Base-by-base conservation (phyloP, 495 filamentous ascomycete species). In the Cudoniella acicularis region DNA sequence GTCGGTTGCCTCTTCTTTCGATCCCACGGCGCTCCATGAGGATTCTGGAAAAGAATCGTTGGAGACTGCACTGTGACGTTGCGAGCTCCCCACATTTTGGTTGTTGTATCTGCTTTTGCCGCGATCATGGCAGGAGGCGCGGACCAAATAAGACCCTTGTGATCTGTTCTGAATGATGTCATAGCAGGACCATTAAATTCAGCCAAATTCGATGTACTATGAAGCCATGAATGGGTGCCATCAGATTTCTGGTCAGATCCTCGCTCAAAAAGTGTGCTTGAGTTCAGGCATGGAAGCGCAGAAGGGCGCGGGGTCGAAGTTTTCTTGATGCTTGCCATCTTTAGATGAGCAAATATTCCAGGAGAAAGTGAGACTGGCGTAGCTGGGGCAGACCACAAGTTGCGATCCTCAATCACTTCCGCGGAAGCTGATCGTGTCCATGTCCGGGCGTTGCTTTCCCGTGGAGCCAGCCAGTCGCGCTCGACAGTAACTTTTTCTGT, bases 11-110 rank as follows among this genome's bases (percentile, higher is more conserved):
- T 46, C 54, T 60, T 63, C n/a, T 46, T 52, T 3, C 61, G 52
- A 10, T 22, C 20, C 64, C 64, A 67, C 17, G 64, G 58, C n/a
- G 51, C 55, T 1, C 30, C 40, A 27, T 61, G 59, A 1, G 54
- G 49, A 27, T 67, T 56, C 23, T 22, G 24, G 46, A 67, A 67
- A 13, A 61, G 24, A 11, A 17, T 25, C 1, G 46, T 27, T 20
- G 51, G 43, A n/a, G 21, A 22, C 16, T 26, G 23, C 11, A 24
- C 11, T 11, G 30, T 21, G 1, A 23, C 9, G 23, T 46, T 22
- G 30, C 46, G 23, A 10, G 57, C 11, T 10, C 9, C 16, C 62
- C 57, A 64, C 48, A 61, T 48, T 6, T 2, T 56, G 49, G 16
- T 55, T 1, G 13, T 55, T 1, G 13, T 10, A 9, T 49, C 18